A percentile compares a stretch with the other conserved stretches of the same genome.
Evolutionary conservation across 768 basidiomycete species (phyloP).

Genomic region (Coprinopsis cinerea): DNA sequence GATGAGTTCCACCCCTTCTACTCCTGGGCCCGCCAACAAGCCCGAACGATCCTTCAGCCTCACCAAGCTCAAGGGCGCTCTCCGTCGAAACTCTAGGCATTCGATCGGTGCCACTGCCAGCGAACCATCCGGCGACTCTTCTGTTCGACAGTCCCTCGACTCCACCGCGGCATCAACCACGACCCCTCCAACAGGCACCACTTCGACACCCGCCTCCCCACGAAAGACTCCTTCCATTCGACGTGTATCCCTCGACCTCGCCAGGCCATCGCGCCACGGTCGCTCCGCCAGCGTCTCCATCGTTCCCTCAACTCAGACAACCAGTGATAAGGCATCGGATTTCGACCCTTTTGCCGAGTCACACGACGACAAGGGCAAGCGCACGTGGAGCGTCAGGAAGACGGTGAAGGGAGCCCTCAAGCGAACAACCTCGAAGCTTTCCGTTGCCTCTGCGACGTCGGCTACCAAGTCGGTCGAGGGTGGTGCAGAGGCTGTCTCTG

Average conservation of each 20-base stretch:
- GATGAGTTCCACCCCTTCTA: background rate
- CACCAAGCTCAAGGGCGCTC: background rate
- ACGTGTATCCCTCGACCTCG: background rate
- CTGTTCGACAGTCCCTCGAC: background rate
- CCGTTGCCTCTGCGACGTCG: background rate
- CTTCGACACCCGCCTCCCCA: background rate
- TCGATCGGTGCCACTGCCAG: background rate
- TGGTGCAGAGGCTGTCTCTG: background rate
- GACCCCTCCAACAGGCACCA: background rate
- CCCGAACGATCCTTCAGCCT: slow-evolving; percentile 3
- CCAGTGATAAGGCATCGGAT: background rate
- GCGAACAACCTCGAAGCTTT: slow-evolving; percentile 1
- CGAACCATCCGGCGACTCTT: background rate
- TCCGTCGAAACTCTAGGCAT: background rate
- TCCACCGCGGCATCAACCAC: background rate
- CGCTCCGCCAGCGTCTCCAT: slow-evolving; percentile 1
- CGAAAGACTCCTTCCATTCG: background rate
- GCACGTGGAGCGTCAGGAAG: background rate
- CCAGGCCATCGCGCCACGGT: background rate
- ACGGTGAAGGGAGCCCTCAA: slow-evolving; percentile 3
- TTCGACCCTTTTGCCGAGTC: slow-evolving; percentile 1
- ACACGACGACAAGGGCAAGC: background rate
- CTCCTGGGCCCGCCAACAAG: background rate
- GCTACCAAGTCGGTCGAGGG: background rate
- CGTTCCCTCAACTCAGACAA: background rate